phyloP scores from a whole-genome alignment of 768 basidiomycete genomes.

The Lentinula guzmanii region DNA sequence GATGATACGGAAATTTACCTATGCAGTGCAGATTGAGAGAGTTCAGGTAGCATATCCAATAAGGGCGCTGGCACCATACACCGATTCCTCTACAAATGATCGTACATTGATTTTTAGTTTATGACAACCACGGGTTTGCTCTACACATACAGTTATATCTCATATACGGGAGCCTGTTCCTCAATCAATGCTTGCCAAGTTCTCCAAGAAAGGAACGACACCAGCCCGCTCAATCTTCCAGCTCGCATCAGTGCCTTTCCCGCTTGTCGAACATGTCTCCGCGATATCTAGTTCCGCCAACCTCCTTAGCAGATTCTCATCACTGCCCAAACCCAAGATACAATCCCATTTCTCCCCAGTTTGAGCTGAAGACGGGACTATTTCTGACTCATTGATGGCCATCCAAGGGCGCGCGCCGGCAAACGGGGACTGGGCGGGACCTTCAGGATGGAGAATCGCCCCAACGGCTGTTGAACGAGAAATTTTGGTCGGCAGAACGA shows the following conservation, averaged over 20 bases:
- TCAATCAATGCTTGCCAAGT: neutral
- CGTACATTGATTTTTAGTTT: too few relatives aligned
- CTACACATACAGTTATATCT: too few relatives aligned
- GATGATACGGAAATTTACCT: too few relatives aligned
- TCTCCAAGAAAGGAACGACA: conserved; percentile 15
- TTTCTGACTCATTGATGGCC: neutral
- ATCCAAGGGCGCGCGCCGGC: conserved; percentile 34
- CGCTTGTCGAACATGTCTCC: conserved; percentile 67
- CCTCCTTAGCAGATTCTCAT: conserved; percentile 73
- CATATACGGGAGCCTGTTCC: too few relatives aligned
- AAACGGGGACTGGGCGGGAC: conserved; percentile 34
- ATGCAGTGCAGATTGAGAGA: too few relatives aligned
- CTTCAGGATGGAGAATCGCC: conserved; percentile 67
- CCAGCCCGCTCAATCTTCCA: conserved; percentile 48
- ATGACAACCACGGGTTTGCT: too few relatives aligned
- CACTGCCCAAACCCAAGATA: conserved; percentile 61
- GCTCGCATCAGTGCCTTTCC: conserved; percentile 72
- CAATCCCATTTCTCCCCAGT: conserved; percentile 42
- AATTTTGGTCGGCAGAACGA: conserved; percentile 77
- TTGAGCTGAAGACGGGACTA: neutral
- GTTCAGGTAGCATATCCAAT: too few relatives aligned
- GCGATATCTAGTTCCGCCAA: conserved; percentile 69
- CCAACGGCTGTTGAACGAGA: conserved; percentile 81
- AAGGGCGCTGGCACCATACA: too few relatives aligned
- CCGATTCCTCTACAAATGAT: too few relatives aligned